Evolutionary conservation across 805 yeast genomes (phyloP).

Genomic region (Candida coquimbonensis): DNA sequence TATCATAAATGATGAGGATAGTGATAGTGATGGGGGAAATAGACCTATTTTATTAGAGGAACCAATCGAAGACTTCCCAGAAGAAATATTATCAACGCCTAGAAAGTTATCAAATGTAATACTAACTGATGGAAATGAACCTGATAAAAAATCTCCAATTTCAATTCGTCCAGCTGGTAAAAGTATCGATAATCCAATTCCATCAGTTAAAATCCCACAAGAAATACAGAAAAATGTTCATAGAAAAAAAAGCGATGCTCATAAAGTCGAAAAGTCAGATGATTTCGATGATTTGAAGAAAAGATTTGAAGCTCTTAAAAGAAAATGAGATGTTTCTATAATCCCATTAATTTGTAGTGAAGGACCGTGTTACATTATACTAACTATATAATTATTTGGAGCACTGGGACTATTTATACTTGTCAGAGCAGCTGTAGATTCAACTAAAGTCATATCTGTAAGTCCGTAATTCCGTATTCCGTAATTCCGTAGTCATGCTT

Average conservation of each 20-base stretch:
- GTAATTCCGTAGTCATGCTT: too few species aligned
- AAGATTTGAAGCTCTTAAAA: conserved; percentile 72
- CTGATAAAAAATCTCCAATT: conserved; percentile 29
- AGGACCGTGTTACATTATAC: too few species aligned
- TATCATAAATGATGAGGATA: conserved; percentile 28
- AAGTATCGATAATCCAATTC: conserved; percentile 33
- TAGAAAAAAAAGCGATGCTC: conserved; percentile 20
- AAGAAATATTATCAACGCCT: conserved; percentile 16
- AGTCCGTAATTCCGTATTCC: too few species aligned
- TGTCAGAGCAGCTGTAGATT: too few species aligned
- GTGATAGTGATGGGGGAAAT: conserved; percentile 24
- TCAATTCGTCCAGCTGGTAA: conserved; percentile 36
- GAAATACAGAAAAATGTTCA: conserved; percentile 32
- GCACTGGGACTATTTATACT: too few species aligned
- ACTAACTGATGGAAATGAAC: conserved; percentile 12
- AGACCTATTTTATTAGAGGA: conserved; percentile 33
- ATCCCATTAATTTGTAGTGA: too few species aligned
- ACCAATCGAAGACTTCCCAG: conserved; percentile 20
- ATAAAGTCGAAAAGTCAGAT: conserved; percentile 21
- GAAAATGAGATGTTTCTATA: conserved; percentile 11
- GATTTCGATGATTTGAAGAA: conserved; percentile 63
- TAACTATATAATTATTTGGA: not conserved
- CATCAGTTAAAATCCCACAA: conserved; percentile 33
- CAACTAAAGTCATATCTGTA: too few species aligned
- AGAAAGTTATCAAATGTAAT: conserved; percentile 16